Percentiles rank a stretch among this genome's conserved stretches.
These are phyloP conservation scores for Retiboletus flavoniger DNA, from an alignment of 1,284 basidiomycete genomes.

Conservation along the genomic window DNA sequence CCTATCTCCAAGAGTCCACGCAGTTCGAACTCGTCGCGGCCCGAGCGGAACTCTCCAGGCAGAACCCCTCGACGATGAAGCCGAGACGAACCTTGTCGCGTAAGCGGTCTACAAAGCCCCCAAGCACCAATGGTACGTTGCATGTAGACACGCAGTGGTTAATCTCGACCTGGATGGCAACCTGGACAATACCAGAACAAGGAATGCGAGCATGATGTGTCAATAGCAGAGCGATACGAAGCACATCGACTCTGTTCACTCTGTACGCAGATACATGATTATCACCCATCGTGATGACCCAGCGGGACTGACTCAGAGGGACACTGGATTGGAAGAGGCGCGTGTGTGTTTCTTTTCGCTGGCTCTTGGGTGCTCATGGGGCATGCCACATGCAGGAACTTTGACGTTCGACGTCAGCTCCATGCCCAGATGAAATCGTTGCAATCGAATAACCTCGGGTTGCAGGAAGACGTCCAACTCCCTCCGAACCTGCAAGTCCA, in stretches of 20 bases:
- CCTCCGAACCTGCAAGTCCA: constrained; percentile 45
- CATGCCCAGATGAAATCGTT: constrained; percentile 87
- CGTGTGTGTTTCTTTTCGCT: constrained; percentile 14
- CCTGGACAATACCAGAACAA: constrained; percentile 10
- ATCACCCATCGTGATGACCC: too few species aligned
- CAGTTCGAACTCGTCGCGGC: constrained; percentile 60
- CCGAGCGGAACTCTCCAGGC: constrained; percentile 66
- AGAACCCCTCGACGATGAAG: constrained; percentile 81
- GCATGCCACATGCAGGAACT: constrained; percentile 63
- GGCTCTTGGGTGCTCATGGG: too few species aligned
- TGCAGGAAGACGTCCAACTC: constrained; percentile 78
- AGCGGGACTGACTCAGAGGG: too few species aligned
- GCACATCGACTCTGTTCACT: too few species aligned
- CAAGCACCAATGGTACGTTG: constrained; percentile 30
- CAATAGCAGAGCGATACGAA: constrained; percentile 39
- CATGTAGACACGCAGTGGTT: constrained; percentile 53
- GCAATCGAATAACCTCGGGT: constrained; percentile 88
- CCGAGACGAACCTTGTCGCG: constrained; percentile 91
- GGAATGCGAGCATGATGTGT: constrained; percentile 15
- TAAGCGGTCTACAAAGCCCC: constrained; percentile 30
- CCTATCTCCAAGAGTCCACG: constrained; percentile 69
- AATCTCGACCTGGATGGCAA: constrained; percentile 60
- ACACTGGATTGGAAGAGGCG: constrained; percentile 94
- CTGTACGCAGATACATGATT: too few species aligned
- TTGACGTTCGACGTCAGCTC: constrained; percentile 72